Conservation (phyloP, 257 asterid species). For the Sherardia arvensis region DNA sequence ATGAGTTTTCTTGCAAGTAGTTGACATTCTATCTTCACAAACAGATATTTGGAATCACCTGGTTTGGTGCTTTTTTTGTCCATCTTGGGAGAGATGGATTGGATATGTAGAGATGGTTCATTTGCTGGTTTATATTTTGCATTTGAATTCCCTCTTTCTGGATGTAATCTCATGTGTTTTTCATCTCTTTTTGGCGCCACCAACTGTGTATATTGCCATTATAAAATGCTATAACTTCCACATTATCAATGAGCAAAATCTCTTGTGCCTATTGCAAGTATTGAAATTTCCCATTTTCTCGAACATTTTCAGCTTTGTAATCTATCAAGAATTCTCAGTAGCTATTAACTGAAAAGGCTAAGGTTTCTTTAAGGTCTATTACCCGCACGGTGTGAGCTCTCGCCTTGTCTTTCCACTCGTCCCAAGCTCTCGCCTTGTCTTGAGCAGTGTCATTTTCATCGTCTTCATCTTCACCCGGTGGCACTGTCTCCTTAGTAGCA, state of each 20-base stretch:
- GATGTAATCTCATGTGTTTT: background rate
- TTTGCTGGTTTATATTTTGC: slow-evolving; percentile 5
- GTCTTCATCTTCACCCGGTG: slow-evolving; percentile 44
- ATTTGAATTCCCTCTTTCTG: slow-evolving; percentile 6
- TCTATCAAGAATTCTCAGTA: background rate
- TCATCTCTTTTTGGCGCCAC: background rate
- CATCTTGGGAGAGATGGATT: slow-evolving; percentile 6
- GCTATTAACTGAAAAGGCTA: background rate
- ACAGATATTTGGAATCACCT: slow-evolving; percentile 68
- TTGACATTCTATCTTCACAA: background rate
- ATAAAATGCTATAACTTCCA: background rate
- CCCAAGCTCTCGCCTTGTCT: slow-evolving; percentile 95
- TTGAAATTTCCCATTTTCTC: background rate
- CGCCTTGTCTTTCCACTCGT: slow-evolving; percentile 98
- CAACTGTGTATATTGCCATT: slow-evolving; percentile 1
- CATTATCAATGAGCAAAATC: background rate
- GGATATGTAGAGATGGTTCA: background rate
- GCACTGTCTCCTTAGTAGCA: slow-evolving; percentile 43
- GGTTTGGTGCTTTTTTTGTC: slow-evolving; percentile 32
- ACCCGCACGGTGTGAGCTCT: slow-evolving; percentile 98
- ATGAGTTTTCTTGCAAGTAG: background rate
- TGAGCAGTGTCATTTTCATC: slow-evolving; percentile 80
- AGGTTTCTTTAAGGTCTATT: slow-evolving; percentile 5
- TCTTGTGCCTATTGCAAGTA: background rate
- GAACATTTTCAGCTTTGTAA: no score